Evolutionary conservation across 2,329 filamentous ascomycete species (phyloP).

Genomic region (Talaromyces sp.): DNA sequence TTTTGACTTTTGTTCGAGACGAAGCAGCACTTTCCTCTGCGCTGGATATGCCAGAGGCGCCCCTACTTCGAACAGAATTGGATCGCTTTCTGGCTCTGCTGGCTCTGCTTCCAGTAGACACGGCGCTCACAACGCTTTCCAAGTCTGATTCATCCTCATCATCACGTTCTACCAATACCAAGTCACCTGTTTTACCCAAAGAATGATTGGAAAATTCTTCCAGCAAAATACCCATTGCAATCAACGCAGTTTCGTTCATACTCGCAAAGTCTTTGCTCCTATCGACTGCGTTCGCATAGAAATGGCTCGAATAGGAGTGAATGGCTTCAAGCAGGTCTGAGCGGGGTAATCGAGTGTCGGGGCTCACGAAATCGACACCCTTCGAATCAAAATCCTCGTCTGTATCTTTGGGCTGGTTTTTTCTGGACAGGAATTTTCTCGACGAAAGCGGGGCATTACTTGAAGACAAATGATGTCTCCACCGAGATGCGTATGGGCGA

Average conservation of each 20-base stretch:
- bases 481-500: constrained; percentile 17
- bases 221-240: constrained; percentile 56
- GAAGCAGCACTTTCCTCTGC: constrained; percentile 15
- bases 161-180: constrained; percentile 51
- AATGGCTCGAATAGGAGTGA: constrained; percentile 54
- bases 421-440: constrained; percentile 56
- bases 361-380: constrained; percentile 38
- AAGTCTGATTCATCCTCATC: constrained; percentile 12
- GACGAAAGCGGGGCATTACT: constrained; percentile 42
- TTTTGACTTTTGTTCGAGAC: background rate
- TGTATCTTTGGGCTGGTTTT: constrained; percentile 47
- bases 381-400: constrained; percentile 54
- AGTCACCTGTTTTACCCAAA: constrained; percentile 54
- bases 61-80: constrained; percentile 2
- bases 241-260: constrained; percentile 59
- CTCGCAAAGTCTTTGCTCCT: constrained; percentile 42
- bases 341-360: constrained; percentile 43
- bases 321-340: constrained; percentile 54
- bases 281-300: constrained; percentile 40
- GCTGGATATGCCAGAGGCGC: constrained; percentile 11
- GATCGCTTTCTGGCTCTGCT: constrained; percentile 6
- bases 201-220: constrained; percentile 52
- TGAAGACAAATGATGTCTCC: constrained; percentile 31
- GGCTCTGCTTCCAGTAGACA: background rate
- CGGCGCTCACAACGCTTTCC: background rate